Evolutionary conservation across 768 basidiomycete species (phyloP), one percentile per base, ranked within the genome.

Genomic region (Naematelia encephala): DNA sequence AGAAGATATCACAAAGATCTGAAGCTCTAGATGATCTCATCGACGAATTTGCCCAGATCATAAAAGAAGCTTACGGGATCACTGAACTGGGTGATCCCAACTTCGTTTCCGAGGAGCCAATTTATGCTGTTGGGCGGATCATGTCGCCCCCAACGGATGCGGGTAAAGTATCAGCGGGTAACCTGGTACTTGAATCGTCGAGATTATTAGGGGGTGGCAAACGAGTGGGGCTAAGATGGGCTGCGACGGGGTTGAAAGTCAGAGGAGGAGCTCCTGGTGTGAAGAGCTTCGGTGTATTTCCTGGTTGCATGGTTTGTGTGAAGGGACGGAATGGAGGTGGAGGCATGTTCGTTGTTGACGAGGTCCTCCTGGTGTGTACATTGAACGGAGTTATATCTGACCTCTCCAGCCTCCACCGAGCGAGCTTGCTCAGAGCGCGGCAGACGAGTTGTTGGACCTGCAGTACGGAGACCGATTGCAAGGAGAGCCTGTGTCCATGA

Each of bases 251-350:
- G 3, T 79, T 89, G 54, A 85, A 84, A 66, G 81, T 94, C 1
- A 82, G 87, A 39, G 86, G 86, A n/a, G 76, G 72, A 16, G 82
- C 83, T 1, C 81, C 81, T 56, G 89, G 88, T 11, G 79, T 84
- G 10, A 83, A 82, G 14, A 85, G 85, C 0, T 77, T 87, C 10
- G 86, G 89, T 0, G 72, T 98, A 43, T 98, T 93, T 71, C 91
- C 92, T 3, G 96, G 96, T 2, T 86, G 86, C 26, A 84, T 98
- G 52, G 87, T 87, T 1, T 91, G 87, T 0, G 70, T 97, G 28
- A 89, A 85, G 61, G 96, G 96, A 0, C 84, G 83, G 73, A 98
- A 98, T 75, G 91, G 92, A 0, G 90, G 91, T 1, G 92, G 90
- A 4, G 88, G 86, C 2, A 85, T 85, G 79, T 98, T 97, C 72